Evolutionary conservation across 1,284 basidiomycete species (phyloP), one percentile per base, ranked within the genome.

Genomic region (Tilletia walkeri): DNA sequence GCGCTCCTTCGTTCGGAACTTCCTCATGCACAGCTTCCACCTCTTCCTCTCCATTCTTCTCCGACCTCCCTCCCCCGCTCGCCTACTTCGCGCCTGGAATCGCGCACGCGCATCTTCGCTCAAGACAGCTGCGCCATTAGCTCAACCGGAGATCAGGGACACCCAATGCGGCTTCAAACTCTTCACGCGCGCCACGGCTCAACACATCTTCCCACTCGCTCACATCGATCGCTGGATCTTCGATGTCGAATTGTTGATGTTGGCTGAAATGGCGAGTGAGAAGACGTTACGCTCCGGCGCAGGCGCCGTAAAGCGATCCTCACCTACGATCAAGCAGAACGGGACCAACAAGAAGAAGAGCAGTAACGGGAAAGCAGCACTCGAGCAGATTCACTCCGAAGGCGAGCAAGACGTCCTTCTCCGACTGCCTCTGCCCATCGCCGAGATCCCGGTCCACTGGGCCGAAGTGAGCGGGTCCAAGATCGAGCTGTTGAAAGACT

Each of bases 141-240:
- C 68, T 89, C 61, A 90, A 92, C 82, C 88, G 92, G 90, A 92
- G 78, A 92, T 96, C 75, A 89, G 90, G 45, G 94, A 96, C 85
- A 97, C 94, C 24, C 94, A 96, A 84, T 96, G 94, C 82, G 94
- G 94, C 49, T 97, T 97, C 89, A 96, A 97, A 85, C 83, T 86
- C 36, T 79, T 82, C 88, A 95, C 93, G 6, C 91, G 93, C 2
- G 82, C 87, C 4, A 90, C 93, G 0, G 93, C 93, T 7, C 88
- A 87, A 65, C 87, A 88, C 69, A 89, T 96, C 70, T 96, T 95
- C 84, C 92, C 93, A 0, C 59, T 73, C 6, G 68, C 72, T 7
- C 81, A 82, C 69, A 82, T 82, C 65, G 78, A 82, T 67, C 76
- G 80, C 12, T 96, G 94, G 94, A 94, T 95, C 80, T 96, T 96